phyloP scores from a whole-genome alignment of 106 monocot genomes.

The Triglochin maritima region DNA sequence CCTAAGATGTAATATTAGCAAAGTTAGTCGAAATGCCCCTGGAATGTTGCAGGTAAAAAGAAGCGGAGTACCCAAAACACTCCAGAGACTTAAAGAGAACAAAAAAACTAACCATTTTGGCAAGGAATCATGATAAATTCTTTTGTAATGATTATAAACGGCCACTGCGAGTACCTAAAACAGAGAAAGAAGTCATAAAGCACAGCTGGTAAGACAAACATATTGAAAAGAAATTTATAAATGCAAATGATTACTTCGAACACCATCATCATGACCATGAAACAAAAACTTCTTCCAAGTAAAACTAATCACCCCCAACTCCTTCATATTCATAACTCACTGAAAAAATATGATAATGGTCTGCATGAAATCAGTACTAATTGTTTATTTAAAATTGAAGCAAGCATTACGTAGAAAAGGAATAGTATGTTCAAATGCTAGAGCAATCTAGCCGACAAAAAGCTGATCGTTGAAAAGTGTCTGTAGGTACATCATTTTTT shows the following conservation, averaged over 20 bases:
- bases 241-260: neutral
- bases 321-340: neutral
- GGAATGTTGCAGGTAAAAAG: neutral
- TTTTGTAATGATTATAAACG: constrained; percentile 83
- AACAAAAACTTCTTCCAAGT: neutral
- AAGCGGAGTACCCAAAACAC: neutral
- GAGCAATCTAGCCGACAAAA: too few relatives aligned
- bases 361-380: too few relatives aligned
- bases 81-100: constrained; percentile 6
- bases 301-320: neutral
- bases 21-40: neutral
- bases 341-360: too few relatives aligned
- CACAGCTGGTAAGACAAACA: neutral
- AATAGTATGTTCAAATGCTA: too few relatives aligned
- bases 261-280: neutral
- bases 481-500: too few relatives aligned
- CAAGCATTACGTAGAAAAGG: too few relatives aligned
- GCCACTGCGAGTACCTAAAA: constrained; percentile 68
- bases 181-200: neutral
- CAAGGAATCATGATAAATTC: constrained; percentile 47
- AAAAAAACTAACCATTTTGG: constrained; percentile 31
- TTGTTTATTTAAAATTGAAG: too few relatives aligned
- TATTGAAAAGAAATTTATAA: neutral
- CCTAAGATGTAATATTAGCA: constrained; percentile 24
- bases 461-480: too few relatives aligned